Base-by-base conservation (phyloP, 2,329 filamentous ascomycete genomes). In the Aureobasidium subglaciale region DNA sequence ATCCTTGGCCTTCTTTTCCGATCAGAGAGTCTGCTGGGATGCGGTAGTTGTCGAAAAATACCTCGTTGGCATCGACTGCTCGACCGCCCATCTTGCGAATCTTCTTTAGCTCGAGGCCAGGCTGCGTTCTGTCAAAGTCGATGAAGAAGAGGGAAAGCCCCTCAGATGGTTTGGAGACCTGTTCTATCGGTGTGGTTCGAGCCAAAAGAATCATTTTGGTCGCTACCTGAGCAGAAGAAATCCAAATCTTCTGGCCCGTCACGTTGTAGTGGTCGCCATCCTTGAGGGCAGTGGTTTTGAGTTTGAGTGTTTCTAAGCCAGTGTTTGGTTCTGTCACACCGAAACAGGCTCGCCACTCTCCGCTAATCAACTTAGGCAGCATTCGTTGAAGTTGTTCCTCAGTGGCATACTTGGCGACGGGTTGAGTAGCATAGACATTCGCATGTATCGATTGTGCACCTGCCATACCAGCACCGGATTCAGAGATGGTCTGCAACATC, bases 61-160 rank as follows among this genome's bases (percentile, higher is more conserved):
- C 85, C 65, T 93, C 87, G 62, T 95, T 95, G 0, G 88, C 87
- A 63, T 93, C 88, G 1, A 95, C 83, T 0, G 88, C 87, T 11
- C 87, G 76, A 0, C 88, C 87, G 8, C 90, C 90, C 88, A 95
- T 93, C 68, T 95, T 95, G 69, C 81, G 84, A 62, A 95, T 95
- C 64, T 74, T 81, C 40, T 81, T 82, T 65, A 93, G 74, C 9
- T 86, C 80, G 1, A 92, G 73, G 0, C 81, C 81, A 0, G 85
- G 78, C 4, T 78, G 71, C 0, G 66, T 65, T 20, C 78, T 78
- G 66, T 92, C 81, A 4, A 95, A 77, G 57, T 88, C 83, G 57
- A 95, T 89, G 64, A 85, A 93, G 68, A 95, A 92, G 27, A 95
- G 73, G 0, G 86, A 90, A 0, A 95, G 75, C 0, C 86, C 88